Conservation (phyloP, 257 asterid genomes). For the Forsythia viridissima region DNA sequence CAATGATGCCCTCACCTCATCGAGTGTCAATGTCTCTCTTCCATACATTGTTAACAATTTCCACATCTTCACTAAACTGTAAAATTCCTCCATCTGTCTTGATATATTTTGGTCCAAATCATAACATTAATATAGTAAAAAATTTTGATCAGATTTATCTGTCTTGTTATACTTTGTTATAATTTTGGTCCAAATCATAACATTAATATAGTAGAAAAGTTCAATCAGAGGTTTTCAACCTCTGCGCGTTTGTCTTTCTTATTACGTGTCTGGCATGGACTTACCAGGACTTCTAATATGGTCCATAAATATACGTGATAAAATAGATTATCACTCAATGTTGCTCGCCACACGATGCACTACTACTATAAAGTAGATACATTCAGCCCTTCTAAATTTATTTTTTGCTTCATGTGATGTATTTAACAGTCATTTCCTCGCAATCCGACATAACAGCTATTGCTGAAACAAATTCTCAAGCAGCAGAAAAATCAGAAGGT, state of each 20-base stretch:
- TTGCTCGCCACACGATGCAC: neutral
- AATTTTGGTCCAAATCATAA: no score
- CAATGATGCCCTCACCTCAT: no score
- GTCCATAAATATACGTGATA: neutral
- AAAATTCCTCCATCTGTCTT: no score
- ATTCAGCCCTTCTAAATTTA: conserved; percentile 11
- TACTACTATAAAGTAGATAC: neutral
- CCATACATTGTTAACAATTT: no score
- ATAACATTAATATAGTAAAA: no score
- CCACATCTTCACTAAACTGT: no score
- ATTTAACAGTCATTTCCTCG: conserved; percentile 36
- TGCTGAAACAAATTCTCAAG: conserved; percentile 30
- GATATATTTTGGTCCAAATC: no score
- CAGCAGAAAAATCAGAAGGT: conserved; percentile 42
- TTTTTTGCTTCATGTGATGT: conserved; percentile 5
- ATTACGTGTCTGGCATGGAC: no score
- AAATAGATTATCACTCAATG: conserved; percentile 7
- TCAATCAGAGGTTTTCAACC: neutral
- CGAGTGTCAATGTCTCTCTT: no score
- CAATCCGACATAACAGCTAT: conserved; percentile 35
- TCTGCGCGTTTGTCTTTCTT: neutral
- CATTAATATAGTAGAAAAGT: no score
- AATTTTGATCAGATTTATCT: no score
- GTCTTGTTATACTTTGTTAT: no score
- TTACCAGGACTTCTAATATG: neutral